Evolutionary conservation across 441 rosid genomes (phyloP).

Genomic region (Pelargonium myrrhifolium): DNA sequence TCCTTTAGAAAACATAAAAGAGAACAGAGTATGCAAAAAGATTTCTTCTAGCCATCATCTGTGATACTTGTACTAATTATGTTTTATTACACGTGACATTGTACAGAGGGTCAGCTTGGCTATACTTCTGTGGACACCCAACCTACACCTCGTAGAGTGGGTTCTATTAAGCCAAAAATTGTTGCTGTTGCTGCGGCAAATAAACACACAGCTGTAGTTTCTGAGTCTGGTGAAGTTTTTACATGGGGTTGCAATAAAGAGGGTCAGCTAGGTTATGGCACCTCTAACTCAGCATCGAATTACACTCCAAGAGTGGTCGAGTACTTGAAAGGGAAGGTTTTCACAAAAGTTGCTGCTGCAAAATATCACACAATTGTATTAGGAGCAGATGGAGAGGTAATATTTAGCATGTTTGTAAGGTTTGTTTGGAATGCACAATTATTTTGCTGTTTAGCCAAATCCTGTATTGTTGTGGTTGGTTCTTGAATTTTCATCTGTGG

Average conservation of each 20-base stretch:
- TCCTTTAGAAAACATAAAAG: background rate
- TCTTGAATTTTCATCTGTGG: background rate
- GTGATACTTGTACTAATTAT: constrained; percentile 10
- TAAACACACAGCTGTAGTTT: constrained; percentile 91
- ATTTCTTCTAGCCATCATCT: background rate
- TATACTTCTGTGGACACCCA: constrained; percentile 92
- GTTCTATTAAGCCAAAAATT: constrained; percentile 59
- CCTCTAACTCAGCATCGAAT: constrained; percentile 97
- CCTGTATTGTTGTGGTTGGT: background rate
- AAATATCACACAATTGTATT: constrained; percentile 86
- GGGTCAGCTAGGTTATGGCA: constrained; percentile 99
- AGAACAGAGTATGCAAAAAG: background rate
- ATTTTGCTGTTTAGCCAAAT: constrained; percentile 7
- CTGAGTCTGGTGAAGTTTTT: constrained; percentile 88
- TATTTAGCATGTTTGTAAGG: background rate
- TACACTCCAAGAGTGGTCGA: constrained; percentile 88
- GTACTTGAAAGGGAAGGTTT: constrained; percentile 74
- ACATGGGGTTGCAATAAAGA: constrained; percentile 98
- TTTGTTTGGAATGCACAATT: background rate
- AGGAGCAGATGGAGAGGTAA: constrained; percentile 89
- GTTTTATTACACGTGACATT: constrained; percentile 19
- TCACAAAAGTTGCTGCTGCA: constrained; percentile 62
- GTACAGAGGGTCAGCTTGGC: constrained; percentile 98
- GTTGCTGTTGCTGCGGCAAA: constrained; percentile 96
- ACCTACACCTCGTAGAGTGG: constrained; percentile 94